Conservation (phyloP, 2,329 filamentous ascomycete species). For the Pseudocercospora cruenta region DNA sequence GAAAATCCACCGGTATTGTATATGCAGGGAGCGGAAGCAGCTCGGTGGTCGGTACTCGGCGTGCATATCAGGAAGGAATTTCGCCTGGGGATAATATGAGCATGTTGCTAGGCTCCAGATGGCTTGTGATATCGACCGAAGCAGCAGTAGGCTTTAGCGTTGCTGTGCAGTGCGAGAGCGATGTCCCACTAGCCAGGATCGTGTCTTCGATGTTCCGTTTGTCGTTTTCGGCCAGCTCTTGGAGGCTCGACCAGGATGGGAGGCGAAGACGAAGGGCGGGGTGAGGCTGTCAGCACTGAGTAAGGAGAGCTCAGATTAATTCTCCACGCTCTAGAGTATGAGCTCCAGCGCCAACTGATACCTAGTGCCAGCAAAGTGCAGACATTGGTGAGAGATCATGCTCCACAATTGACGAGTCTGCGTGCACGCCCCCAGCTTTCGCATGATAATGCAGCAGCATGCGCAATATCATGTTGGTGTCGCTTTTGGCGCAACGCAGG, state of each 20-base stretch:
- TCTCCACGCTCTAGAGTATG: background rate
- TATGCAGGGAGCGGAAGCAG: background rate
- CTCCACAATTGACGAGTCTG: background rate
- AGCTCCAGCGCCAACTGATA: background rate
- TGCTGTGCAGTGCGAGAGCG: background rate
- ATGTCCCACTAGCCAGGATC: background rate
- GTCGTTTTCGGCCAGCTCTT: background rate
- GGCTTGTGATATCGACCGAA: background rate
- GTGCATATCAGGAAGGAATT: background rate
- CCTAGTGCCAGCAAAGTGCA: background rate
- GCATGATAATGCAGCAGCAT: slow-evolving; percentile 3
- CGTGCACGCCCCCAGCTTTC: background rate
- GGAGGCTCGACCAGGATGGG: too few relatives aligned
- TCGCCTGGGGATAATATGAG: background rate
- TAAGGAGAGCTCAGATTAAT: background rate
- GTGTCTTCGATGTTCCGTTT: background rate
- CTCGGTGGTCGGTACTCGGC: background rate
- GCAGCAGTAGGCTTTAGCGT: background rate
- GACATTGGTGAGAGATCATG: too few relatives aligned
- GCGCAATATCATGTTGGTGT: background rate
- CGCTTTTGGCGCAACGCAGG: background rate
- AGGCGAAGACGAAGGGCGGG: background rate
- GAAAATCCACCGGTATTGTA: background rate
- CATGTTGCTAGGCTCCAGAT: too few relatives aligned
- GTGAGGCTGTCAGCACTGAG: slow-evolving; percentile 8